phyloP scores from a whole-genome alignment of 2,329 filamentous ascomycete genomes.

The Trichoderma semiorbis region DNA sequence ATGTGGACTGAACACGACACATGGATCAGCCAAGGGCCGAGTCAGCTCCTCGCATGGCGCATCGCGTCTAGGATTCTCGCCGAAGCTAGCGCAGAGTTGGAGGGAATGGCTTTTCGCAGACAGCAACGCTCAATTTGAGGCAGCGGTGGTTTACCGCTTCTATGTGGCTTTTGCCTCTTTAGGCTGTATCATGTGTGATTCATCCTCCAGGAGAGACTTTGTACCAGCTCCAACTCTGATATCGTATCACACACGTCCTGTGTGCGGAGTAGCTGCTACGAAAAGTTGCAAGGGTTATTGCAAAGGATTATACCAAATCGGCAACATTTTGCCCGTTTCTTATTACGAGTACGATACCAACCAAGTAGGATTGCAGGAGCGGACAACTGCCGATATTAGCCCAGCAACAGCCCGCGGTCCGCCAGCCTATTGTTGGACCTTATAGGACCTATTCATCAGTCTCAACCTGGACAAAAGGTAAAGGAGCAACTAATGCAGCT shows the following conservation, averaged over 20 bases:
- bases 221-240: neutral
- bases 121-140: neutral
- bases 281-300: neutral
- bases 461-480: neutral
- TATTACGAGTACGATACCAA: neutral
- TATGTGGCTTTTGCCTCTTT: neutral
- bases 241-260: neutral
- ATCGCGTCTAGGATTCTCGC: neutral
- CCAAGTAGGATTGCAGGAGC: neutral
- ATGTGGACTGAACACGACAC: constrained; percentile 1
- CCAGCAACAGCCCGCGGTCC: neutral
- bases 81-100: neutral
- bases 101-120: neutral
- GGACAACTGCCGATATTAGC: constrained; percentile 7
- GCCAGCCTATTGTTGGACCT: neutral
- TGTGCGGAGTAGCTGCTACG: neutral
- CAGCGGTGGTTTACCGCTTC: neutral
- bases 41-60: constrained; percentile 9
- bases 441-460: neutral
- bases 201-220: neutral
- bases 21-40: neutral
- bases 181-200: neutral
- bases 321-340: neutral
- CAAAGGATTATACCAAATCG: neutral
- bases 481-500: neutral